Conservation (phyloP, 495 filamentous ascomycete species). For the Stereocaulon alpinum region DNA sequence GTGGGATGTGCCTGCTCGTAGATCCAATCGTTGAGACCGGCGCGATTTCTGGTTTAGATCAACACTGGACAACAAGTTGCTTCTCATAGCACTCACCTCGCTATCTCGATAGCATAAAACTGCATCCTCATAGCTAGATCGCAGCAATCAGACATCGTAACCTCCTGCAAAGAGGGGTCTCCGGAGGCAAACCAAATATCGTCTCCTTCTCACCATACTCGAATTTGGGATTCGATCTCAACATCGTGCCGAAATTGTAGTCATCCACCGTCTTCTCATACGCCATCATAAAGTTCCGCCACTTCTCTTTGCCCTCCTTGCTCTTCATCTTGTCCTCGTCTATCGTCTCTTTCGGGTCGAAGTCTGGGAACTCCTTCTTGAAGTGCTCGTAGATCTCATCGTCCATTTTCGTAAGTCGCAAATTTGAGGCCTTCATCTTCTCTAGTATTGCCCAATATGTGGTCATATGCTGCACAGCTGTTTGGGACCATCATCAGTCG, state of each 20-base stretch:
- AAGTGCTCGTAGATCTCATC: slow-evolving; percentile 90
- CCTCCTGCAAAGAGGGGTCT: too few species aligned
- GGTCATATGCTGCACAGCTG: slow-evolving; percentile 86
- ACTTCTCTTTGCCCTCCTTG: slow-evolving; percentile 88
- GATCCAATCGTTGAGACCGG: slow-evolving; percentile 92
- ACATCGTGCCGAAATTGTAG: slow-evolving; percentile 94
- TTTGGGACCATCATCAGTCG: slow-evolving; percentile 17
- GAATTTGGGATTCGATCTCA: slow-evolving; percentile 62
- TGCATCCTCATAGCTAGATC: slow-evolving; percentile 63
- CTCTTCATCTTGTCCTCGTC: slow-evolving; percentile 96
- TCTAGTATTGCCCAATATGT: slow-evolving; percentile 97
- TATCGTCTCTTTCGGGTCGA: slow-evolving; percentile 68
- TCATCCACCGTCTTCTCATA: slow-evolving; percentile 91
- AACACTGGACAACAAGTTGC: neutral
- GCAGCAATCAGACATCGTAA: slow-evolving; percentile 1
- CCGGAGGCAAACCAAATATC: slow-evolving; percentile 60
- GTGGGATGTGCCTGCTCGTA: slow-evolving; percentile 61
- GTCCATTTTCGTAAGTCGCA: slow-evolving; percentile 87
- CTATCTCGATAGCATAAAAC: slow-evolving; percentile 96
- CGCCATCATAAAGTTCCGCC: slow-evolving; percentile 87
- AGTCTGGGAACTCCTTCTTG: slow-evolving; percentile 78
- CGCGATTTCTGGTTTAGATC: slow-evolving; percentile 52
- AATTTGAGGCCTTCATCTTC: slow-evolving; percentile 69
- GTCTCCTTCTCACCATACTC: slow-evolving; percentile 87
- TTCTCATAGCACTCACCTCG: slow-evolving; percentile 43